These are phyloP conservation scores for Hordeum marinum DNA, from an alignment of 176 grass and related monocot species.

Conservation along the genomic window DNA sequence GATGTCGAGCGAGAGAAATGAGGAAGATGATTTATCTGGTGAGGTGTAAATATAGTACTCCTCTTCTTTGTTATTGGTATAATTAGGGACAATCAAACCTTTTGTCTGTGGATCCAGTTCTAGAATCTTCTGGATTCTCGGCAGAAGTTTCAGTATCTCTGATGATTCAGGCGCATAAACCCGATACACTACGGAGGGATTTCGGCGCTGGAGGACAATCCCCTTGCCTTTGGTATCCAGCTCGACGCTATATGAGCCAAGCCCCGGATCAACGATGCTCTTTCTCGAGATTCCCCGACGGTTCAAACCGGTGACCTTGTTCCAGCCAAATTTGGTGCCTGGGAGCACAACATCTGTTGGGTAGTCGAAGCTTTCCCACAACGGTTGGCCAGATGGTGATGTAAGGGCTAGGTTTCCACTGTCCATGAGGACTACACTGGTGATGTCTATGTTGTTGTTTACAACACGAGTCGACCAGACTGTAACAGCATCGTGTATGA, in stretches of 20 bases:
- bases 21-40: not conserved
- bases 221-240: slow-evolving; percentile 14
- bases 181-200: not conserved
- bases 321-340: slow-evolving; percentile 34
- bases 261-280: slow-evolving; percentile 14
- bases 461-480: slow-evolving; percentile 18
- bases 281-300: slow-evolving; percentile 28
- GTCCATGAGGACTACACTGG: not conserved
- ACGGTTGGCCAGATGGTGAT: not conserved
- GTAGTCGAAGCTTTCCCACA: slow-evolving; percentile 56
- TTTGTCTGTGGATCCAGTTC: not conserved
- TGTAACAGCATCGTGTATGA: not conserved
- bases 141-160: slow-evolving; percentile 4
- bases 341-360: slow-evolving; percentile 37
- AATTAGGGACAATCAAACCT: not conserved
- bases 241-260: slow-evolving; percentile 20
- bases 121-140: slow-evolving; percentile 1
- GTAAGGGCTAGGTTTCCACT: slow-evolving; percentile 34
- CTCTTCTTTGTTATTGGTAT: not conserved
- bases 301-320: slow-evolving; percentile 27
- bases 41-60: slow-evolving; percentile 35
- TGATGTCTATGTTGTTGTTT: not conserved
- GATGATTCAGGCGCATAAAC: not conserved
- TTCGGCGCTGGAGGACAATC: not conserved
- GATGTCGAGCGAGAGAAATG: slow-evolving; percentile 5